A percentile compares a stretch with the other conserved stretches of the same genome.
phyloP scores from a whole-genome alignment of 2,329 filamentous ascomycete species.

The Diaporthe ampelina region DNA sequence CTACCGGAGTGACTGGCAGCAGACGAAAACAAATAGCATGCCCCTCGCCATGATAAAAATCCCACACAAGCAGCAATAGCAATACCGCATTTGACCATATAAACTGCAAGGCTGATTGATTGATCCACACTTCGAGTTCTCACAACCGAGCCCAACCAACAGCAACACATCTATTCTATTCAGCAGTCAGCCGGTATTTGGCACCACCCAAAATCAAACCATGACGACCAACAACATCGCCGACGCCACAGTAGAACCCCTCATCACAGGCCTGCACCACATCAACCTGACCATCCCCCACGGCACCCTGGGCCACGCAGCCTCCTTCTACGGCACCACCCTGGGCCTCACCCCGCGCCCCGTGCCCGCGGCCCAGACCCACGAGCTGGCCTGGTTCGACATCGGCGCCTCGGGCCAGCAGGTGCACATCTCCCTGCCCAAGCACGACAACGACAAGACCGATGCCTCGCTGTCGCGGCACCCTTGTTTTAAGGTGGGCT shows the following conservation, averaged over 20 bases:
- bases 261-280: constrained; percentile 68
- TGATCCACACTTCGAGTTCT: too few relatives aligned
- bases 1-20: not conserved
- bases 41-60: too few relatives aligned
- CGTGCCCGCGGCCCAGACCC: constrained; percentile 66
- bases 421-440: constrained; percentile 67
- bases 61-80: too few relatives aligned
- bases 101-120: not conserved
- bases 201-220: too few relatives aligned
- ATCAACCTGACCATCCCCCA: constrained; percentile 71
- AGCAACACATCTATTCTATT: too few relatives aligned
- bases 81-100: not conserved
- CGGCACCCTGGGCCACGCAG: constrained; percentile 64
- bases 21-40: not conserved
- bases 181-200: too few relatives aligned
- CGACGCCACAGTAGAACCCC: constrained; percentile 41
- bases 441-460: constrained; percentile 48
- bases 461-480: constrained; percentile 63
- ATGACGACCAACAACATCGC: not conserved
- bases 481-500: constrained; percentile 69
- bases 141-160: too few relatives aligned
- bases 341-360: constrained; percentile 66
- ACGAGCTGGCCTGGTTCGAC: constrained; percentile 71
- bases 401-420: constrained; percentile 68
- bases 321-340: constrained; percentile 68